Evolutionary conservation across 306 rosid genomes (phyloP).

Genomic region (Parietaria judaica): DNA sequence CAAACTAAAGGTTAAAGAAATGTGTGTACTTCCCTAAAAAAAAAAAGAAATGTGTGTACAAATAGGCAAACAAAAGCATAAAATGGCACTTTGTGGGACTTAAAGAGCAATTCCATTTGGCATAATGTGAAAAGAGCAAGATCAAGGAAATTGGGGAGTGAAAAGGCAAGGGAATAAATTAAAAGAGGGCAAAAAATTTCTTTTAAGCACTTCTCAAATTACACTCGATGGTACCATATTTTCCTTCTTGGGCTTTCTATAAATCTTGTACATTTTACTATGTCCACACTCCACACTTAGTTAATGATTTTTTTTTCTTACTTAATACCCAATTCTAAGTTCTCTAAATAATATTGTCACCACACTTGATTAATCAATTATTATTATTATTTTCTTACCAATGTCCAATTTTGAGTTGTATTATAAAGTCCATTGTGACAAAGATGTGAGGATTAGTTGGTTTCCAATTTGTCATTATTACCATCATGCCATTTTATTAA

Average conservation of each 20-base stretch:
- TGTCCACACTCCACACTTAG: background rate
- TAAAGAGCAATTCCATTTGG: conserved; percentile 6
- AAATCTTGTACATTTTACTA: background rate
- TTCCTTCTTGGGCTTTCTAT: background rate
- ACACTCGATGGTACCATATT: background rate
- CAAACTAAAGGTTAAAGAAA: background rate
- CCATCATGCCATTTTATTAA: too few relatives aligned
- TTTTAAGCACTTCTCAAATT: background rate
- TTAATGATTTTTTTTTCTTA: background rate
- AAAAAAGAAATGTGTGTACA: background rate
- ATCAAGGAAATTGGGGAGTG: background rate
- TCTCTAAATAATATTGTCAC: too few relatives aligned
- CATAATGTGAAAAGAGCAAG: background rate
- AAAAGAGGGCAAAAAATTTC: background rate
- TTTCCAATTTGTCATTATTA: too few relatives aligned
- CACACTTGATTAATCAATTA: background rate
- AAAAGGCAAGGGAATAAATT: background rate
- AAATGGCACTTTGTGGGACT: conserved; percentile 10
- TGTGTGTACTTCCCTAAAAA: too few relatives aligned
- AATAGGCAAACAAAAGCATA: conserved; percentile 5
- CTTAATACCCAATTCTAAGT: background rate
- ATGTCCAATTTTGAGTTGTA: too few relatives aligned
- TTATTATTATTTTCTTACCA: background rate
- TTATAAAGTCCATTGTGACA: too few relatives aligned
- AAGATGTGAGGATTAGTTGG: too few relatives aligned